Conservation (phyloP, 192 early-diverging fungal genomes). For the Coemansia sp. region DNA sequence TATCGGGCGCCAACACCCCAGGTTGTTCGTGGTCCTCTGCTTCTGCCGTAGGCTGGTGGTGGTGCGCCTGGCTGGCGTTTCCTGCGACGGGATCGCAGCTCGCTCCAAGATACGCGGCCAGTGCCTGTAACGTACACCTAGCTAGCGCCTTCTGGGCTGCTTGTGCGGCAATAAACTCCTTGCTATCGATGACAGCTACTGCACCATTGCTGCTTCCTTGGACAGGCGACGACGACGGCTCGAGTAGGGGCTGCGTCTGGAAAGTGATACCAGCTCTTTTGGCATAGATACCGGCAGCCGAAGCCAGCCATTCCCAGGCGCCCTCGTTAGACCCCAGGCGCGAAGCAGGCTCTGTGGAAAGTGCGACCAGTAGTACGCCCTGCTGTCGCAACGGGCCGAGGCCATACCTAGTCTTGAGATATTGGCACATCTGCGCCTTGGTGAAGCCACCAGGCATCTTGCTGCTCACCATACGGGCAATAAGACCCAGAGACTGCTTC, state of each 20-base stretch:
- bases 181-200: conserved; percentile 81
- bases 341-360: conserved; percentile 78
- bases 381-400: conserved; percentile 75
- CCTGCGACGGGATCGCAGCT: conserved; percentile 65
- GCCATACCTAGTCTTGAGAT: conserved; percentile 71
- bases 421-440: conserved; percentile 72
- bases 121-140: conserved; percentile 73
- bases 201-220: conserved; percentile 26
- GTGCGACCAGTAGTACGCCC: conserved; percentile 72
- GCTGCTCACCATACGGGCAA: conserved; percentile 76
- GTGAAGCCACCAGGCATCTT: conserved; percentile 95
- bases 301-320: conserved; percentile 78
- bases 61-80: not conserved
- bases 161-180: conserved; percentile 80
- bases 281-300: conserved; percentile 70
- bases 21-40: not conserved
- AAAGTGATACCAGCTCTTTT: conserved; percentile 61
- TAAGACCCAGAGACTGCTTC: conserved; percentile 72
- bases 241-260: conserved; percentile 51
- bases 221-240: conserved; percentile 1
- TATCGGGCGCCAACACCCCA: conserved; percentile 26
- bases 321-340: conserved; percentile 74
- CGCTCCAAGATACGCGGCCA: conserved; percentile 74
- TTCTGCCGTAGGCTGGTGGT: not conserved
- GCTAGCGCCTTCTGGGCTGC: conserved; percentile 69